Evolutionary conservation across 495 filamentous ascomycete genomes (phyloP), one percentile per base, ranked within the genome.

Genomic region (Saxophila tyrrhenica): DNA sequence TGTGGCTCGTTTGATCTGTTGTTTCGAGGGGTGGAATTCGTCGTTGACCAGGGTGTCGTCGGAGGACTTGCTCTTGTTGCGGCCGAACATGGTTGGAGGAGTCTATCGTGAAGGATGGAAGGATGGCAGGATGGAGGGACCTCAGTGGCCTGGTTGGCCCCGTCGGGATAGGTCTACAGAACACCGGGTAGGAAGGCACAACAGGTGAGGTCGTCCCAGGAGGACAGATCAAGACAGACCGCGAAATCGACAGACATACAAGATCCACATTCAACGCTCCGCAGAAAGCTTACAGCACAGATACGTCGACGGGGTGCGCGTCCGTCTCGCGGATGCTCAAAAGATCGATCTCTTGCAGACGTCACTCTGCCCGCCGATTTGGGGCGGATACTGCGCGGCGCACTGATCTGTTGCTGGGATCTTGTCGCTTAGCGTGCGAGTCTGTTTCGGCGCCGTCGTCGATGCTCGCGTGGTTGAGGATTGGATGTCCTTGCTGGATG

Each of bases 1-100:
- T 1, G 83, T 86, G 41, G 74, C 81, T 39, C 67, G 67, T 61
- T 78, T 79, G 55, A 74, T 48, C 48, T 70, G 65, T 19, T 48
- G 38, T 62, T 62, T 69, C 9, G 59, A 53, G 17, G 63, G 64
- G 21, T 65, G 51, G 54, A 38, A 43, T 9, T 54, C 51, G 49
- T 58, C 49, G 35, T 50, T 61, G 19, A 58, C 47, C 19, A 50
- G 51, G 44, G 56, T 48, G 25, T 56, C 56, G 48, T 45, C 25
- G n/a, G 47, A 24, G 42, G 38, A 29, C 25, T 9, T 25, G 9
- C n/a, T 47, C 47, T 57, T 62, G 24, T 63, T 60, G 29, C 57
- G 60, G 51, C 57, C 61, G 23, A 62, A 63, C 57, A 63, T 63
- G 9, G n/a, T 41, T 44, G 48, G 8, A 35, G 29, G 29, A 35